Evolutionary conservation across 345 rosid genomes (phyloP), one percentile per base, ranked within the genome.

Genomic region (Toxicodendron radicans): DNA sequence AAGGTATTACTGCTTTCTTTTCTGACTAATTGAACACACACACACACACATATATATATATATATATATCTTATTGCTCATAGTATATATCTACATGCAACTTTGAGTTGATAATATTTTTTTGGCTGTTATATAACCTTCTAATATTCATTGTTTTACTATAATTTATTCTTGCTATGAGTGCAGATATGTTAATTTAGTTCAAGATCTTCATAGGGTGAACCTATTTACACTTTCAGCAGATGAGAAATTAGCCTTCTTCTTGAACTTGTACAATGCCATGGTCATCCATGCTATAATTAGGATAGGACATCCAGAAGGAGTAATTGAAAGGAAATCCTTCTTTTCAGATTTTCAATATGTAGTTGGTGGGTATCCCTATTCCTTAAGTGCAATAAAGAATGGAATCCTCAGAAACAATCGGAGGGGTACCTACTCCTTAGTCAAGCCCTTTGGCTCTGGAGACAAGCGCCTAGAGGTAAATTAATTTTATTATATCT

Each of bases 221-320:
- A 85, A 93, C 79, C 80, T 91, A 32, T 6, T 51, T 5, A 79
- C 74, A 69, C 84, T 93, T 49, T 79, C 91, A 2, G 73, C 72
- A 3, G 80, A 87, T 24, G 97, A 93, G 82, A 91, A 81, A 75
- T 74, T 89, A 72, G 86, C 96, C 1, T 91, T 95, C 82, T 95
- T 93, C 79, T 64, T 95, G 80, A 95, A 95, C 82, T 76, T 95
- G 79, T 79, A 93, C 80, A 93, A 95, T 62, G 94, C 98, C 33
- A 95, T 95, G 99, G 91, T 87, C 62, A 91, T 95, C 73, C 98
- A 95, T 81, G 97, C 96, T 17, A 79, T 87, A 41, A 87, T 93
- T 60, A 90, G 91, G 78, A 75, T 87, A 3, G 94, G 94, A 16
- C 83, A 80, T 33, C 88, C 92, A 0, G 89, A 84, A 51, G 93